phyloP scores from a whole-genome alignment of 192 early-diverging fungal species.

The Obelidium mucronatum region DNA sequence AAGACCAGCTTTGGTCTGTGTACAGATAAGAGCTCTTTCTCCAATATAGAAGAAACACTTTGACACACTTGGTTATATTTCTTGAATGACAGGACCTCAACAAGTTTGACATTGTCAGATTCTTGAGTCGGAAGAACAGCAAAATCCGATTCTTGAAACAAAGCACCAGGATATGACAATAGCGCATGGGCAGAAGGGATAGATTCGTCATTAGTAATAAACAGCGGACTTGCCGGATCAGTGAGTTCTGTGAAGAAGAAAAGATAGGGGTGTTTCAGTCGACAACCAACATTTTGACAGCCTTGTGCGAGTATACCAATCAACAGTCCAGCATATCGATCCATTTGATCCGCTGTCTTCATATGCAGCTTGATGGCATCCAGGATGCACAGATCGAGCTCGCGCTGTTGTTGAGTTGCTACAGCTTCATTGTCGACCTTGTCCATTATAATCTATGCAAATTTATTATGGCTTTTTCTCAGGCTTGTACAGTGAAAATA shows the following conservation, averaged over 20 bases:
- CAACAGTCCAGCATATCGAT: background rate
- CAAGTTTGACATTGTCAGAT: background rate
- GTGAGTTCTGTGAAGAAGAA: background rate
- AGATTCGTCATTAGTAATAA: background rate
- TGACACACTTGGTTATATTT: background rate
- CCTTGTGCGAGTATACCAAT: too few relatives aligned
- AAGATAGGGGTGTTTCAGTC: too few relatives aligned
- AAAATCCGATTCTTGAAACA: background rate
- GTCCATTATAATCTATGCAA: too few relatives aligned
- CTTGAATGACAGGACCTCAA: background rate
- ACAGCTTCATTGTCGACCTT: too few relatives aligned
- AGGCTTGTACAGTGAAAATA: too few relatives aligned
- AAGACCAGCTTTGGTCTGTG: slow-evolving; percentile 5
- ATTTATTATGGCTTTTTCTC: too few relatives aligned
- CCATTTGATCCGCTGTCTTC: background rate
- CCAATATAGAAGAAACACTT: background rate
- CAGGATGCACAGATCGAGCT: background rate
- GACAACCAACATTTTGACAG: too few relatives aligned
- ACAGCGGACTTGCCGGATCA: background rate
- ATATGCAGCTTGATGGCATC: background rate
- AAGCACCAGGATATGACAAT: background rate
- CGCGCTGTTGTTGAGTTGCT: background rate
- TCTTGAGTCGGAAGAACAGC: background rate
- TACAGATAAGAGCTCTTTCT: background rate
- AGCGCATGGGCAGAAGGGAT: background rate